These are phyloP conservation scores for Nitzschia sp. DNA, from an alignment of 108 stramenopile genomes.

Conservation along the genomic window DNA sequence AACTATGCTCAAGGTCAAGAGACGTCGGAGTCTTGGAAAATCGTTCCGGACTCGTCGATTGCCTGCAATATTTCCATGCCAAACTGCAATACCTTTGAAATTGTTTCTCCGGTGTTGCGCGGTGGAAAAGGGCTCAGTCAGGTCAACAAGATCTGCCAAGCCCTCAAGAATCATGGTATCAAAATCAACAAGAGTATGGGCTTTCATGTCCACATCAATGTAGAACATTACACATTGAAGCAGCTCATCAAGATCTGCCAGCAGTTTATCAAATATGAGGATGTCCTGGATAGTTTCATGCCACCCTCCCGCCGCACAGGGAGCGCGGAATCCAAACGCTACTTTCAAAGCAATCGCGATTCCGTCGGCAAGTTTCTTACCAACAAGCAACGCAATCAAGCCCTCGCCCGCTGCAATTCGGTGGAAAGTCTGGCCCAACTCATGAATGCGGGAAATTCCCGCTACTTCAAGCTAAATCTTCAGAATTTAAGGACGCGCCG, in stretches of 20 bases:
- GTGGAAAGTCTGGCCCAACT: slow-evolving; percentile 29
- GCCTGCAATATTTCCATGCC: slow-evolving; percentile 35
- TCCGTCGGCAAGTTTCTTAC: neutral
- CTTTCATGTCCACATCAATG: slow-evolving; percentile 61
- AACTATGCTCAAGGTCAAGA: neutral
- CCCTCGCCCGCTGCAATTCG: slow-evolving; percentile 32
- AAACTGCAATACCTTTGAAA: slow-evolving; percentile 48
- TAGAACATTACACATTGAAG: slow-evolving; percentile 21
- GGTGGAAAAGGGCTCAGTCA: slow-evolving; percentile 59
- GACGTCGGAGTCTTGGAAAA: slow-evolving; percentile 34
- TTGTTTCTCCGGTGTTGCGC: slow-evolving; percentile 54
- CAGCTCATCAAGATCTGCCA: slow-evolving; percentile 65
- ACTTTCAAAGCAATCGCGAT: slow-evolving; percentile 47
- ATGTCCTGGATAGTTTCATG: slow-evolving; percentile 63
- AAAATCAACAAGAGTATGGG: slow-evolving; percentile 50
- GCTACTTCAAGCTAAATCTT: slow-evolving; percentile 65
- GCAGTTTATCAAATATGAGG: slow-evolving; percentile 71
- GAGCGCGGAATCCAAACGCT: slow-evolving; percentile 30
- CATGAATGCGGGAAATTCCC: slow-evolving; percentile 35
- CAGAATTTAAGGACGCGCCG: slow-evolving; percentile 46
- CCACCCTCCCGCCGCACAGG: slow-evolving; percentile 50
- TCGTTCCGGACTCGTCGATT: slow-evolving; percentile 51
- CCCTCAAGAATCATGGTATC: slow-evolving; percentile 2
- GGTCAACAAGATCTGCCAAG: slow-evolving; percentile 38
- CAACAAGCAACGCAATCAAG: slow-evolving; percentile 33